Base-by-base conservation (phyloP, 2,329 filamentous ascomycete genomes). In the Monosporascus sp. region DNA sequence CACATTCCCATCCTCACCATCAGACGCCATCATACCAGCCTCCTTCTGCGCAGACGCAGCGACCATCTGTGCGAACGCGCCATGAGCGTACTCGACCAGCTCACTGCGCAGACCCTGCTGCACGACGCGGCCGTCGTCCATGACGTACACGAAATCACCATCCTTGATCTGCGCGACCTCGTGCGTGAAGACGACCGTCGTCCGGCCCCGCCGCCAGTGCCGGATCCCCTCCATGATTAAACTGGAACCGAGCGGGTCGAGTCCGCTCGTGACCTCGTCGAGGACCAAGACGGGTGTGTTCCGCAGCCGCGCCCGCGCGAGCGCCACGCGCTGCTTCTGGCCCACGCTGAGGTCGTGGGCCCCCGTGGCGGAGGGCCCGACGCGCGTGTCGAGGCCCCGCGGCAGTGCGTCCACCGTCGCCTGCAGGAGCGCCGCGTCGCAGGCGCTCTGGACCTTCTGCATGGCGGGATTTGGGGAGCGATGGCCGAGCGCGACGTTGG, bases 101-200 rank as follows among this genome's bases (percentile, higher is more conserved):
- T 81, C 74, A 44, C 73, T 73, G 24, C 82, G 79, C 55, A 82
- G 80, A 0, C 91, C 93, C 60, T 88, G 76, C 61, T 91, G 83
- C 0, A 87, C 79, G 0, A 96, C 74, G 0, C 66, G 67, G 0
- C 89, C 87, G 11, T 83, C 72, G 35, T 93, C 86, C 66, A 97
- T 74, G 11, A 96, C 80, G 60, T 92, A 96, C 0, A 95, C 80
- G 57, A 87, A 92, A 57, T 97, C 91, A 0, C 84, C 68, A 0
- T 82, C 72, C 5, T 73, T 68, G 9, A 97, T 93, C 59, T 93
- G 88, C 0, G 83, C 80, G 35, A 94, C 80, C 58, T 97, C 90
- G 64, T 97, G 93, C 0, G 94, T 97, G 62, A 97, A 93, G 59
- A 97, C 83, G 50, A 97, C 89, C 0, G 93, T 97, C 0, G 92